phyloP scores from a whole-genome alignment of 2,329 filamentous ascomycete species.

The Cytospora schulzeri region DNA sequence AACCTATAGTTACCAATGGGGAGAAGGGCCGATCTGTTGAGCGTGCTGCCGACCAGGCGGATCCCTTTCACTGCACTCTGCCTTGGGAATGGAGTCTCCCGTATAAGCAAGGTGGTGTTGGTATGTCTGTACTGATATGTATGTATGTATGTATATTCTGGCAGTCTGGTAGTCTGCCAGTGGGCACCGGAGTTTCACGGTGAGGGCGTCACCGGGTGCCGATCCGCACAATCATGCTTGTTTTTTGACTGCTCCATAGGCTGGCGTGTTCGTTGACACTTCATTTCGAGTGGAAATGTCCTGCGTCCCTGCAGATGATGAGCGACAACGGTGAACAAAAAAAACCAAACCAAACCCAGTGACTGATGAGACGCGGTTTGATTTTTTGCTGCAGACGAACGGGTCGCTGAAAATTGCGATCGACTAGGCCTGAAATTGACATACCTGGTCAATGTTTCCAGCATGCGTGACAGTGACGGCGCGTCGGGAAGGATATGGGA shows the following conservation, averaged over 20 bases:
- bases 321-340: neutral
- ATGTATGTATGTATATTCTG: neutral
- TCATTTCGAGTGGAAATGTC: neutral
- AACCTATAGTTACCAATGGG: neutral
- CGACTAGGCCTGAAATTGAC: slow-evolving; percentile 19
- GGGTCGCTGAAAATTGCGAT: slow-evolving; percentile 13
- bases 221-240: slow-evolving; percentile 3
- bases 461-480: neutral
- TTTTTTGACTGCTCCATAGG: neutral
- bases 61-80: neutral
- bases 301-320: neutral
- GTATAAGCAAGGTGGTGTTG: neutral
- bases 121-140: neutral
- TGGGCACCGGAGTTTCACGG: neutral
- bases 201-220: slow-evolving; percentile 15
- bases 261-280: slow-evolving; percentile 5
- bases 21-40: neutral
- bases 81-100: neutral
- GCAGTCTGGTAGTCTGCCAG: neutral
- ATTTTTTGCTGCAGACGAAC: neutral
- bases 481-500: neutral
- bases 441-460: neutral
- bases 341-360: neutral
- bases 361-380: neutral
- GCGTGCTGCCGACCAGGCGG: slow-evolving; percentile 4